Base-by-base conservation (phyloP, 257 asterid species). In the Knoxia roxburghii region DNA sequence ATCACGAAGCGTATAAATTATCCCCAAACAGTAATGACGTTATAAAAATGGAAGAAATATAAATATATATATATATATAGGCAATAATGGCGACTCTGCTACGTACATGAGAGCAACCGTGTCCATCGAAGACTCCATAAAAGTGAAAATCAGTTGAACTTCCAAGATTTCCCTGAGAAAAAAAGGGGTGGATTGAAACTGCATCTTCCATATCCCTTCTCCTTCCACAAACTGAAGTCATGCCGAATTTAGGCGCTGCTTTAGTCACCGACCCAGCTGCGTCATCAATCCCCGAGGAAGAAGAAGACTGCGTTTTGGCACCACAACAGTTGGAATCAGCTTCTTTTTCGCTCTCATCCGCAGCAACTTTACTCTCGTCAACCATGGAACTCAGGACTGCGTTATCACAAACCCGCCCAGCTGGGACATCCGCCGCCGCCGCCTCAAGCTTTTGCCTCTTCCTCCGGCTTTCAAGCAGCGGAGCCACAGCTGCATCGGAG, bases 151-250 rank as follows among this genome's bases (percentile, higher is more conserved):
- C 79, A 15, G 35, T 11, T 0, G 78, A 71, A 21, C 0, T 68
- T 58, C 75, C 68, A 50, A 43, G 4, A 29, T 37, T 62, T 17
- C 14, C 74, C 17, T 62, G 60, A 56, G 80, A 55, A 13, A 93
- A 81, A 0, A 73, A 74, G 2, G 95, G 94, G 55, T 75, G 91
- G 75, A 85, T 73, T 0, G 96, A 88, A 0, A 92, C 89, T 0
- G 97, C 87, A 65, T 92, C 98, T 81, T 92, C 98, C 98, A 92
- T 92, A 20, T 92, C 98, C 33, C 95, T 75, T 40, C 98, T 76
- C 71, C 97, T 76, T 0, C 98, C 98, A 57, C 98, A 89, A 43
- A 92, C 87, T 4, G 97, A 89, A 0, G 95, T 84, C 68, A 43
- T 58, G 0, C 98, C 97, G 49, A 78, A 92, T 52, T 82, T 92